Conservation (phyloP, 2,329 filamentous ascomycete species). For the Raffaelea arxii region DNA sequence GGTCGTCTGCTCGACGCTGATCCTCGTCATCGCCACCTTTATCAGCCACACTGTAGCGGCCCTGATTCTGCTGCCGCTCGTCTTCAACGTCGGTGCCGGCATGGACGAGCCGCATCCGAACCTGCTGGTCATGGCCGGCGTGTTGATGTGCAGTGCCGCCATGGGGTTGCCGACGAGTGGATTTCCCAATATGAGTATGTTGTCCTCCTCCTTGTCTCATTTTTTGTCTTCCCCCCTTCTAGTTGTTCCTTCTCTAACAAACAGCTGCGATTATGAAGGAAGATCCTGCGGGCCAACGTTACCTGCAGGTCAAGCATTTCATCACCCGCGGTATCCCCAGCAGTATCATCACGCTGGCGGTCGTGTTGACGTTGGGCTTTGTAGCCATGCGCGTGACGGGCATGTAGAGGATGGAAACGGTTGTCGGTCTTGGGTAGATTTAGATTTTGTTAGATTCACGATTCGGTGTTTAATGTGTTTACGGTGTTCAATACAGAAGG, state of each 20-base stretch:
- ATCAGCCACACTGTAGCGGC: conserved; percentile 97
- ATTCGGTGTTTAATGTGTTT: background rate
- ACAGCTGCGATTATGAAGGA: conserved; percentile 98
- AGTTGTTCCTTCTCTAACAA: background rate
- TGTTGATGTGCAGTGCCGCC: conserved; percentile 94
- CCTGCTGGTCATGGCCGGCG: conserved; percentile 86
- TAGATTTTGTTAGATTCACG: background rate
- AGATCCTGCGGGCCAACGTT: conserved; percentile 84
- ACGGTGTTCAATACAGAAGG: too few relatives aligned
- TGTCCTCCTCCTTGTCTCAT: conserved; percentile 14
- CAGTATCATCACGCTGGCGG: conserved; percentile 68
- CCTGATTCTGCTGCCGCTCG: conserved; percentile 85
- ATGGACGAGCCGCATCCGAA: conserved; percentile 93
- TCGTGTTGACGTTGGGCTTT: conserved; percentile 85
- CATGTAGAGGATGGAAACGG: conserved; percentile 17
- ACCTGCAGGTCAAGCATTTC: conserved; percentile 88
- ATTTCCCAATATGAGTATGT: conserved; percentile 99
- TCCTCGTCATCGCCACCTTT: conserved; percentile 90
- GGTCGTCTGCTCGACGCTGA: conserved; percentile 74
- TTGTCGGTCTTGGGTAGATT: background rate
- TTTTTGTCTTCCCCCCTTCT: background rate
- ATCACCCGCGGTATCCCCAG: conserved; percentile 86
- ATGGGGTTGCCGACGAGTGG: conserved; percentile 95
- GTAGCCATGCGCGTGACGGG: conserved; percentile 65
- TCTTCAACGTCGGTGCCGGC: conserved; percentile 70